Conservation (phyloP, 2,329 filamentous ascomycete genomes). For the Hypoxylon sp. region DNA sequence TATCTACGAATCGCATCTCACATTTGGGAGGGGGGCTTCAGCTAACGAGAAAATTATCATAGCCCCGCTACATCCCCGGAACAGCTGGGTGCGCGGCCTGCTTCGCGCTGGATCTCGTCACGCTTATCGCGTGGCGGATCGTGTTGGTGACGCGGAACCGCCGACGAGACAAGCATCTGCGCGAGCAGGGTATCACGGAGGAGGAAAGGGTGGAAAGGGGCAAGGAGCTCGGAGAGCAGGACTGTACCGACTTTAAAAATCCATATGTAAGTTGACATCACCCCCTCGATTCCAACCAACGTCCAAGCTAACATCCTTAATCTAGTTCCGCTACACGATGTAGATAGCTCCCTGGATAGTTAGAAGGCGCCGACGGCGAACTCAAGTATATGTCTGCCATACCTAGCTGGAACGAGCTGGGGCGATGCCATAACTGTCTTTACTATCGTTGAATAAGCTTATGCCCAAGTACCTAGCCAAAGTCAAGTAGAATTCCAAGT, state of each 20-base stretch:
- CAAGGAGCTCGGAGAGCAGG: slow-evolving; percentile 52
- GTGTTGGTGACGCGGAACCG: slow-evolving; percentile 57
- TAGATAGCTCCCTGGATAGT: slow-evolving; percentile 6
- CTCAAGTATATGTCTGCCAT: too few species aligned
- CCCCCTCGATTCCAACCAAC: not conserved
- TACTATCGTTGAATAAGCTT: not conserved
- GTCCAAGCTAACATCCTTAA: slow-evolving; percentile 1
- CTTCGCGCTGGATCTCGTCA: slow-evolving; percentile 53
- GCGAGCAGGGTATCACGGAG: slow-evolving; percentile 50
- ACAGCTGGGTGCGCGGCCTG: slow-evolving; percentile 55
- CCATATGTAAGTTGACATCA: slow-evolving; percentile 49
- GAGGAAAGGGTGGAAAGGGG: slow-evolving; percentile 51
- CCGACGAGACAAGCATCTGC: slow-evolving; percentile 48
- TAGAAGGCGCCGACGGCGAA: not conserved
- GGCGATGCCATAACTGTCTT: not conserved
- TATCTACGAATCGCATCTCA: too few species aligned
- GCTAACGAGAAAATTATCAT: slow-evolving; percentile 4
- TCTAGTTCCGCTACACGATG: slow-evolving; percentile 48
- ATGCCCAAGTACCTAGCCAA: not conserved
- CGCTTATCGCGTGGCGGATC: slow-evolving; percentile 55
- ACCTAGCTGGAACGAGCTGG: not conserved
- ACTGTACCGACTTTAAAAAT: slow-evolving; percentile 55
- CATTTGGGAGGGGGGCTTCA: not conserved
- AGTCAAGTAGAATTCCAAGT: not conserved
- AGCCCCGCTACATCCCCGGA: slow-evolving; percentile 58